Evolutionary conservation across 805 yeast species (phyloP), one percentile per base, ranked within the genome.

Genomic region (Wickerhamiella azyma): DNA sequence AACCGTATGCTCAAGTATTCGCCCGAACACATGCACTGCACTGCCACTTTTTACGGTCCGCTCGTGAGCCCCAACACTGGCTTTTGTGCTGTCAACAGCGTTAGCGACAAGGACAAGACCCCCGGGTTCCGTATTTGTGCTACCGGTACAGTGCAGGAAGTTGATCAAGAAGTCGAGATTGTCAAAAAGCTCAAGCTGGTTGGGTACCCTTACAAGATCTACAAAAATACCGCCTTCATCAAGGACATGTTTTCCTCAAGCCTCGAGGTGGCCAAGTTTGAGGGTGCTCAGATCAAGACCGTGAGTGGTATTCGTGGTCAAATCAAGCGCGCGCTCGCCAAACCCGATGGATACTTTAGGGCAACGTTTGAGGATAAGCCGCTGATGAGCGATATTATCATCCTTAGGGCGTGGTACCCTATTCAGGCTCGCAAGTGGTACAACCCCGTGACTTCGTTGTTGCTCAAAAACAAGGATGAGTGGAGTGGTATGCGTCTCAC

Each of bases 281-380:
- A 92, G 67, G 99, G 99, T 48, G 98, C 98, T 0, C 80, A 86
- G 39, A 86, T 92, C 59, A 82, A 86, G 63, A 94, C 98, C 0
- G 98, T 92, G 4, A 84, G 95, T 7, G 98, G 99, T 50, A 85
- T 92, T 48, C 72, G 98, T 55, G 99, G 99, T 64, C 97, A 92
- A 63, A 89, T 92, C 56, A 92, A 92, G 63, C 72, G 96, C 52
- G 98, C 97, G 0, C 69, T 92, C 51, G 76, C 94, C 9, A 82
- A 83, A 55, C 96, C 96, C 0, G 97, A 89, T 43, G 99, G 99
- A 10, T 79, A 82, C 62, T 94, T 74, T 70, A 77, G 99, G 60
- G 99, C 98, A 10, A 79, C 96, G 1, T 92, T 92, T 64, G 99
- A 92, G 64, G 99, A 92, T 62, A 89, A 88, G 66, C 75, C 89